Evolutionary conservation across 225 moss, liverwort and hornwort genomes (phyloP).

Genomic region (Ulota crispa): DNA sequence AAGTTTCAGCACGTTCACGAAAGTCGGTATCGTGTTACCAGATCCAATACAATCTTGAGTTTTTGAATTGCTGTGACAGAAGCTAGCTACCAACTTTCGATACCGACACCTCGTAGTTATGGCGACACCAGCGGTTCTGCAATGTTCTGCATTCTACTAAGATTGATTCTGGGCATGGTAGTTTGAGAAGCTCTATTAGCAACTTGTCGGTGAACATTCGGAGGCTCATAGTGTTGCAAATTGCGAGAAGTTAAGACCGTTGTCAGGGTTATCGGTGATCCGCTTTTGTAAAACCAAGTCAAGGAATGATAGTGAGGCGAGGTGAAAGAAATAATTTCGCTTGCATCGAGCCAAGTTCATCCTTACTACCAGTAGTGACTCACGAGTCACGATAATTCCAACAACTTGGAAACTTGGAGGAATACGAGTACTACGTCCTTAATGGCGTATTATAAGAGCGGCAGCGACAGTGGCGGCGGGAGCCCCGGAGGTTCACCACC

Average conservation of each 20-base stretch:
- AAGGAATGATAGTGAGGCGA: too few species aligned
- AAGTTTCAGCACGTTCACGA: not conserved
- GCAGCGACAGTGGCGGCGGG: slow-evolving; percentile 36
- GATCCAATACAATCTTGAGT: not conserved
- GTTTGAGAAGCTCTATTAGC: not conserved
- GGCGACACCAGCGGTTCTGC: not conserved
- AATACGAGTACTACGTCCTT: too few species aligned
- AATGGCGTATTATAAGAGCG: not conserved
- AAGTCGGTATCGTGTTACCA: not conserved
- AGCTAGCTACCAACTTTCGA: not conserved
- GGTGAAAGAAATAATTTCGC: too few species aligned
- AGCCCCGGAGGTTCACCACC: slow-evolving; percentile 26
- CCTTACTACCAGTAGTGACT: too few species aligned
- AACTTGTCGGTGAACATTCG: not conserved
- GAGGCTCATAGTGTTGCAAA: not conserved
- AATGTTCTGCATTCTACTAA: not conserved
- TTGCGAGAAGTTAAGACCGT: too few species aligned
- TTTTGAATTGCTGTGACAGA: not conserved
- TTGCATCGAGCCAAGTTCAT: too few species aligned
- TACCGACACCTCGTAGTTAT: not conserved
- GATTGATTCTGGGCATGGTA: not conserved
- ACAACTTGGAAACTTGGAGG: too few species aligned
- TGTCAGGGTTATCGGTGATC: too few species aligned
- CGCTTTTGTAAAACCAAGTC: too few species aligned
- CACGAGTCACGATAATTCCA: too few species aligned